These are phyloP conservation scores for Dictyostelium intermedium DNA, from an alignment of 78 protist genomes.

Conservation along the genomic window DNA sequence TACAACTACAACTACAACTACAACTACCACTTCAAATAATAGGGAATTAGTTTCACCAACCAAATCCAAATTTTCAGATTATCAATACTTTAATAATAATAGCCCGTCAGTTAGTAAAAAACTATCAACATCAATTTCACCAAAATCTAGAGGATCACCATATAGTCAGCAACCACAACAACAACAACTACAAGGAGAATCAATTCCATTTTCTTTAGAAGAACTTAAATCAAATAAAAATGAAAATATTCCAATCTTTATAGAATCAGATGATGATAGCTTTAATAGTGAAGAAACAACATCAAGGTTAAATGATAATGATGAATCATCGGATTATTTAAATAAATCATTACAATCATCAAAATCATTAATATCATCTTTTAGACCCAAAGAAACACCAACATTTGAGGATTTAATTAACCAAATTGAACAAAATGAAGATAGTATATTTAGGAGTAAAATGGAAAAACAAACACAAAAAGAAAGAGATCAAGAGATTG, in stretches of 20 bases:
- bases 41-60: neutral
- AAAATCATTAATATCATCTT: neutral
- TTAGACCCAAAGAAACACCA: constrained; percentile 5
- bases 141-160: neutral
- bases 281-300: neutral
- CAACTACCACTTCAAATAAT: neutral
- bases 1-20: neutral
- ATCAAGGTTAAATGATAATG: neutral
- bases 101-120: neutral
- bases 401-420: neutral
- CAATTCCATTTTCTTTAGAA: neutral
- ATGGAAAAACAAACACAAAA: neutral
- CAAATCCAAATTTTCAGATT: neutral
- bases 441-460: neutral
- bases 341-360: neutral
- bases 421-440: neutral
- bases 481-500: neutral
- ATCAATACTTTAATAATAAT: neutral
- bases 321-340: neutral
- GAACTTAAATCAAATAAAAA: neutral
- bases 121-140: neutral
- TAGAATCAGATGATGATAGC: neutral
- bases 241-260: neutral
- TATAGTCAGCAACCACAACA: neutral
- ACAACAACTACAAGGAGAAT: neutral